Evolutionary conservation across 164 flowering plant genomes (phyloP), one percentile per base, ranked within the genome.

Genomic region (Umbilicus rupestris): DNA sequence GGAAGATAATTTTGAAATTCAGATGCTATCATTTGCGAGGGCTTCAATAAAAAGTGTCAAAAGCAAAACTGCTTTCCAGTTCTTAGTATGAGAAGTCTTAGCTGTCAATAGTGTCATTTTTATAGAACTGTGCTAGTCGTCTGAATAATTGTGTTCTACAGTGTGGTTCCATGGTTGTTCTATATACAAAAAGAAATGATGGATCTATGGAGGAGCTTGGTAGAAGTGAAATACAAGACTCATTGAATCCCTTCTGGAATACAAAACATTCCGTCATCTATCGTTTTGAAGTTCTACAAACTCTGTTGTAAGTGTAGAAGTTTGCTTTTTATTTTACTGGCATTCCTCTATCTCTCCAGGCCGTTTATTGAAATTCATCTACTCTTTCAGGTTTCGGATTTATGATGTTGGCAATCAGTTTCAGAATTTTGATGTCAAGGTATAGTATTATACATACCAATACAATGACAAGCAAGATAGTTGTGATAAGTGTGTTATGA

Each of bases 361-460:
- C 26, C 42, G 14, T 64, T 66, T 50, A 37, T 44, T 74, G 69
- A 41, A 46, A 63, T 33, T 45, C 30, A 30, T 20, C 29, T 65
- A 68, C 24, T 45, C 22, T 70, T 42, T 62, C 92, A 93, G 97
- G 86, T 89, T 89, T 66, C 86, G 73, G 73, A 76, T 89, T 39
- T 93, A 82, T 81, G 95, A 93, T 77, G 80, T 89, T 69, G 95
- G 90, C 75, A 82, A 86, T 68, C 84, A 84, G 67, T 89, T 83
- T 77, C 97, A 88, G 64, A 79, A 80, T 75, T 68, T 78, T 17
- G 91, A 84, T 29, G 87, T 79, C 22, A 82, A 90, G 98, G 98
- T 93, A 84, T 63, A 39, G 19, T 55, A 37, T 28, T 66, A 12
- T 52, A 2, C 62, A 3, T 33, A 42, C 24, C 20, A 5, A 45